Evolutionary conservation across 2,329 filamentous ascomycete species (phyloP), one percentile per base, ranked within the genome.

Genomic region (Colletotrichum plurivorum): DNA sequence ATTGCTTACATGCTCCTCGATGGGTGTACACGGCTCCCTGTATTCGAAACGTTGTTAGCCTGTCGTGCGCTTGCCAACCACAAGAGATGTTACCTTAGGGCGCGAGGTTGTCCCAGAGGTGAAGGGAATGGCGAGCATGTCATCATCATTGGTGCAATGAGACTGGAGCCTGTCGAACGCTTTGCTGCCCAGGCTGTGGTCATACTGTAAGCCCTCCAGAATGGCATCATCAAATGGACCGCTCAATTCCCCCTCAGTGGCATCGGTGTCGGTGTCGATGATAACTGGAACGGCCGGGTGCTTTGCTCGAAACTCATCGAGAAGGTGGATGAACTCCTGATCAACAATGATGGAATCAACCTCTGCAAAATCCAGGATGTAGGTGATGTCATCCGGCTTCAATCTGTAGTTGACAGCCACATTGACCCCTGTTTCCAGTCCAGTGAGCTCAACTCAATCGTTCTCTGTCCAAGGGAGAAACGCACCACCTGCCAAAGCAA

Each of bases 1-100:
- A 8, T 31, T n/a, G n/a, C 59, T 54, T 46, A 62, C 59, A 99
- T 8, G 90, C 90, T 4, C 95, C 93, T 54, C 96, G 88, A 79
- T 98, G 94, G 1, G 94, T 98, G 77, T 93, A 98, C 63, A 97
- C 90, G 3, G 98, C 95, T 5, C 96, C 96, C 79, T 99, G 98
- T 22, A 6, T 43, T n/a, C 12, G 22, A 27, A 7, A 15, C 16
- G 4, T 25, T 9, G 27, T 5, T n/a, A 10, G 41, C 15, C 2
- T 36, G 2, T n/a, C 25, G 18, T 59, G 20, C 36, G 43, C 13
- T 39, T 12, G 49, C 6, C 22, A 12, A 27, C 2, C 15, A 16
- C 22, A 36, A 53, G 12, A 18, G 49, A 9, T 4, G 7, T 31
- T 41, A 61, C 58, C 58, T 61, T 61, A 2, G 96, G 96, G 36